Base-by-base conservation (phyloP, 1,284 basidiomycete genomes). In the Cryptococcus maquisensis region DNA sequence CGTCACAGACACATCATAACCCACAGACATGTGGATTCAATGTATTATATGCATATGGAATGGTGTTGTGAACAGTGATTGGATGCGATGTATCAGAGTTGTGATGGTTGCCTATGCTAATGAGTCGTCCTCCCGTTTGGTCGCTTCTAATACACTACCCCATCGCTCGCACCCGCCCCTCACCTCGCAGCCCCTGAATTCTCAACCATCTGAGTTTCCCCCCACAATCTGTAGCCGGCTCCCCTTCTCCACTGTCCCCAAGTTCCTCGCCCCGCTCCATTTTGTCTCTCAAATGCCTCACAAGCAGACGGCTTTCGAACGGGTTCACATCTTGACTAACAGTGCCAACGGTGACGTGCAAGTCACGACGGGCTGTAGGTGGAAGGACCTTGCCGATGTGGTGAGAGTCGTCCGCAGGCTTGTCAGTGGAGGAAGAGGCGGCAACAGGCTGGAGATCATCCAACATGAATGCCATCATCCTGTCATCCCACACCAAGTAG, bases 281-380 rank as follows among this genome's bases (percentile, higher is more conserved):
- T 8, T 56, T 58, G 46, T 64, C 65, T 40, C 68, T 62, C n/a
- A 67, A 65, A 0, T 52, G 57, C 28, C 62, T 63, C 18, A 74
- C 61, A 10, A 74, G 43, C 24, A 63, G 62, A 45, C 70, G 60
- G 16, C 63, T 63, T 77, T 96, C 90, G 42, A 87, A 83, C 1
- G 91, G 81, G 0, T 71, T 65, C 1, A 95, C 79, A 2, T 77
- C 74, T 16, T 74, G 69, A 40, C 80, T 68, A 51, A 71, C 66
- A 4, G 90, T 95, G 2, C 90, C 96, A 4, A 98, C 84, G 0
- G 96, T 98, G 56, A 98, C 82, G 71, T 98, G 96, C 60, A 94
- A 71, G 57, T 81, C 61, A 12, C 76, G 63, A 55, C 75, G 77
- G 12, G 84, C 65, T 16, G 82, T 80, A 15, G 76, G 68, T 0